Conservation (phyloP, 2,329 filamentous ascomycete species). For the Neofusicoccum parvum region DNA sequence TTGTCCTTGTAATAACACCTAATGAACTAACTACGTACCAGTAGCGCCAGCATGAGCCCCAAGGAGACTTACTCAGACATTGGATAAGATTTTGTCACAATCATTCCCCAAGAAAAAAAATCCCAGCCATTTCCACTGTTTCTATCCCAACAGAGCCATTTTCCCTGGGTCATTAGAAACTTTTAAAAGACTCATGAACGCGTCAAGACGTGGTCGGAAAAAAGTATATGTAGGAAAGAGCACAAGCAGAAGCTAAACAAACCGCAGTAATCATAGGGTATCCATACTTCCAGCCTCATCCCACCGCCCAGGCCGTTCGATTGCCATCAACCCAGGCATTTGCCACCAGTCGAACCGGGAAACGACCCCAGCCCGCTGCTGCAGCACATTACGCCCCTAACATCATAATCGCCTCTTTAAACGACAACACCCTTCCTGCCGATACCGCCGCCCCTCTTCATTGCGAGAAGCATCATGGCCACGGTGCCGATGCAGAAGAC, state of each 20-base stretch:
- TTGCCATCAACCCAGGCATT: background rate
- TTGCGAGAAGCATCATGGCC: conserved; percentile 13
- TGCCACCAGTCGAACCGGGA: no score
- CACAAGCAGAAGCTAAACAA: background rate
- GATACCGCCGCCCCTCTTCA: conserved; percentile 15
- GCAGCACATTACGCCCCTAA: background rate
- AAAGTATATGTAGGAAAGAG: background rate
- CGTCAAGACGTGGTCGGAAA: no score
- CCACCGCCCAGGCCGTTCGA: background rate
- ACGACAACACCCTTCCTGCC: conserved; percentile 20
- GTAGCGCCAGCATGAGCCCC: no score
- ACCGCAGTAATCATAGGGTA: background rate
- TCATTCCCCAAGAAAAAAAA: no score
- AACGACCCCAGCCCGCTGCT: background rate
- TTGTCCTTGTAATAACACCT: no score
- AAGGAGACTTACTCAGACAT: no score
- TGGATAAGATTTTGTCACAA: no score
- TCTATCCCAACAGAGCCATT: no score
- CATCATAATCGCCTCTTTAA: background rate
- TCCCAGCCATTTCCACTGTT: no score
- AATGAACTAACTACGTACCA: no score
- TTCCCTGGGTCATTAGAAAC: no score
- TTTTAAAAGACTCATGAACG: background rate
- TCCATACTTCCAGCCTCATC: background rate
- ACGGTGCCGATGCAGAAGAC: background rate